Percentiles rank a stretch among this genome's conserved stretches.
These are phyloP conservation scores for Ceraceosorus guamensis DNA, from an alignment of 1,284 basidiomycete genomes.

Conservation along the genomic window DNA sequence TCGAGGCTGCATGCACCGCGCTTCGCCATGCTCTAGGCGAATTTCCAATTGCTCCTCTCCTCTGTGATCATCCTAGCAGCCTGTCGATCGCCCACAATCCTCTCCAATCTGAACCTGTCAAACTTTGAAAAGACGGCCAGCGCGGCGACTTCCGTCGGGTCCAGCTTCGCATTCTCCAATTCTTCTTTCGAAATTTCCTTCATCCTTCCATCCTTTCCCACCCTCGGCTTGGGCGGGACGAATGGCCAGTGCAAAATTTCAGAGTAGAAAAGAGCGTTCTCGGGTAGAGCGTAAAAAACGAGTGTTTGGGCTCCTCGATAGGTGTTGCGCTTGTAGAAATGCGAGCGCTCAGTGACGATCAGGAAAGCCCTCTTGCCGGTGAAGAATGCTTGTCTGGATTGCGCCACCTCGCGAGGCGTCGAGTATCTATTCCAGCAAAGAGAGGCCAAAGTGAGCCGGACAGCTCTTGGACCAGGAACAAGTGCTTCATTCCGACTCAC, in stretches of 20 bases:
- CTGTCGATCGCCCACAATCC: constrained; percentile 57
- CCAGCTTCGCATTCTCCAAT: constrained; percentile 57
- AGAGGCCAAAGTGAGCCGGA: constrained; percentile 1
- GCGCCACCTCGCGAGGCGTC: constrained; percentile 81
- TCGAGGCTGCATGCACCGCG: too few species aligned
- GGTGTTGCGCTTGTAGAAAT: constrained; percentile 77
- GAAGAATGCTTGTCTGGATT: constrained; percentile 88
- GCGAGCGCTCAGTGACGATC: constrained; percentile 88
- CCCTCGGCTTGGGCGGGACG: constrained; percentile 51
- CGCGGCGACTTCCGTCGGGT: constrained; percentile 61
- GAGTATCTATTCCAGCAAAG: constrained; percentile 66
- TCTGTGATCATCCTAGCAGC: constrained; percentile 33
- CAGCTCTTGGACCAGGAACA: neutral
- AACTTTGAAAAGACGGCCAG: constrained; percentile 72
- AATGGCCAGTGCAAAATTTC: constrained; percentile 83
- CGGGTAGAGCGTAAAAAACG: constrained; percentile 84
- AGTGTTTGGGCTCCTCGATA: constrained; percentile 78
- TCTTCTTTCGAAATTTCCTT: constrained; percentile 14
- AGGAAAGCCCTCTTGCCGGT: constrained; percentile 76
- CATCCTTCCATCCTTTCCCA: neutral
- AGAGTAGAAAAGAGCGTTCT: constrained; percentile 82
- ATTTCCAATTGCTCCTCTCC: constrained; percentile 31
- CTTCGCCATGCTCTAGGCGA: constrained; percentile 17
- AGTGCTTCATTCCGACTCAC: constrained; percentile 52
- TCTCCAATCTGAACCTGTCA: constrained; percentile 76